Percentiles rank a stretch among this genome's conserved stretches.
These are phyloP conservation scores for Polygonum maritimum DNA, from an alignment of 148 eudicot species.

Conservation along the genomic window DNA sequence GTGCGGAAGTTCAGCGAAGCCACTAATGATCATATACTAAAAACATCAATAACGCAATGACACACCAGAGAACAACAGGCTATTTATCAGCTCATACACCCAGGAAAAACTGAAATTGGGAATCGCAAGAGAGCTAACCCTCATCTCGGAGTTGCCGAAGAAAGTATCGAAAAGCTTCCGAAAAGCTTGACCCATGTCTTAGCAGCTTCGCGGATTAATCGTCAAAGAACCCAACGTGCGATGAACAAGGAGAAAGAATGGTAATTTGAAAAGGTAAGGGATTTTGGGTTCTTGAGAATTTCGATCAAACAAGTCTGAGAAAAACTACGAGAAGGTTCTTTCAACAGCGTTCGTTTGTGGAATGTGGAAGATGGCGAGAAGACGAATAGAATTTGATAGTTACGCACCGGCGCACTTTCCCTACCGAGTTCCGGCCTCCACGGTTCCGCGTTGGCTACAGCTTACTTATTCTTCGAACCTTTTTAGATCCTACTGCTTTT, in stretches of 20 bases:
- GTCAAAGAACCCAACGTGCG: not conserved
- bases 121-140: constrained; percentile 31
- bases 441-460: not conserved
- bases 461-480: not conserved
- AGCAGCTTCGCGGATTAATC: not conserved
- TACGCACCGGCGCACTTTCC: not conserved
- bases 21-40: not conserved
- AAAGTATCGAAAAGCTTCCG: constrained; percentile 94
- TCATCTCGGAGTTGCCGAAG: constrained; percentile 97
- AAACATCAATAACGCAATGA: not conserved
- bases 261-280: not conserved
- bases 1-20: not conserved
- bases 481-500: not conserved
- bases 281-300: not conserved
- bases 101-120: not conserved
- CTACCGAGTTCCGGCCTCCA: not conserved
- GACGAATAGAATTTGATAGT: not conserved
- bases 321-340: not conserved
- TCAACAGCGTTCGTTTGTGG: not conserved
- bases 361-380: not conserved
- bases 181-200: constrained; percentile 86
- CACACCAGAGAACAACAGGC: not conserved
- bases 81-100: not conserved
- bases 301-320: not conserved
- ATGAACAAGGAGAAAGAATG: not conserved